phyloP scores from a whole-genome alignment of 116 monocot genomes.

The Zostera marina region DNA sequence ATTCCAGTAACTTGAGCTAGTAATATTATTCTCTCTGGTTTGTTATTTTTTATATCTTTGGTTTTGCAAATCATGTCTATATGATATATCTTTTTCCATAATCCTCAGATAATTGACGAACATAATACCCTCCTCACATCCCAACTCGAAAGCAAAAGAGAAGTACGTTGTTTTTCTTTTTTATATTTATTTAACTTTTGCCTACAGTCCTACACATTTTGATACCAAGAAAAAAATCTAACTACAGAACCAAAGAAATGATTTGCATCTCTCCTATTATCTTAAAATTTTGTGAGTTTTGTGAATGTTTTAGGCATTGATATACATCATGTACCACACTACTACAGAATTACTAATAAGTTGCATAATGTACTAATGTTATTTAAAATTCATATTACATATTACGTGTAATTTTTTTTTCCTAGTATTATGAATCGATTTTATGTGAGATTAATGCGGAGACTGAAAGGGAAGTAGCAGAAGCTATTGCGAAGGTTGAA shows the following conservation, averaged over 20 bases:
- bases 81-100: neutral
- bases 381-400: too few relatives aligned
- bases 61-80: neutral
- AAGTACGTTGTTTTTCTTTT: conserved; percentile 30
- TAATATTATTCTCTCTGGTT: conserved; percentile 5
- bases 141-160: conserved; percentile 82
- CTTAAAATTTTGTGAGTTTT: neutral
- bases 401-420: neutral
- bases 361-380: too few relatives aligned
- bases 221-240: neutral
- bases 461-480: conserved; percentile 41
- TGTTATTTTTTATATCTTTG: neutral
- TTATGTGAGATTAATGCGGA: conserved; percentile 55
- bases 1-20: conserved; percentile 36
- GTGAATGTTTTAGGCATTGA: neutral
- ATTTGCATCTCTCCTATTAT: neutral
- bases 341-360: too few relatives aligned
- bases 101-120: conserved; percentile 63
- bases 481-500: conserved; percentile 47
- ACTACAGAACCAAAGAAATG: neutral
- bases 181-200: neutral
- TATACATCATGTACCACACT: too few relatives aligned
- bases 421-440: conserved; percentile 66
- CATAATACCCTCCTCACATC: conserved; percentile 78
- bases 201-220: too few relatives aligned